Evolutionary conservation across 2,329 filamentous ascomycete species (phyloP).

Genomic region (Lecanosticta acicola): DNA sequence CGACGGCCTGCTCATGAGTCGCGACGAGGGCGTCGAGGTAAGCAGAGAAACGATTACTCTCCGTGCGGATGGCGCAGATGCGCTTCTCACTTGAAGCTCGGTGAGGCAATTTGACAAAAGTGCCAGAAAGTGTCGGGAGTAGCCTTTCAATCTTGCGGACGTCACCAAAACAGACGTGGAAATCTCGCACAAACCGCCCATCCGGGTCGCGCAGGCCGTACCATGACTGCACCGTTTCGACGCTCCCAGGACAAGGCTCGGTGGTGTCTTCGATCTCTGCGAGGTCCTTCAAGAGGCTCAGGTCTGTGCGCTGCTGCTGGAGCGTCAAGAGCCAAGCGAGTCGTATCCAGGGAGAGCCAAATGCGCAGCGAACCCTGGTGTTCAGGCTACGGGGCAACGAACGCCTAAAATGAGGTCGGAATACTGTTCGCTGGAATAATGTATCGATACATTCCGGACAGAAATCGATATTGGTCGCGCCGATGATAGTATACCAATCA

Average conservation of each 20-base stretch:
- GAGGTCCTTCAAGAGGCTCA: slow-evolving; percentile 65
- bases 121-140: slow-evolving; percentile 64
- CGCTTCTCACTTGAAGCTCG: slow-evolving; percentile 47
- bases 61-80: slow-evolving; percentile 65
- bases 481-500: slow-evolving; percentile 76
- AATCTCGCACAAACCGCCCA: slow-evolving; percentile 62
- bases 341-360: slow-evolving; percentile 75
- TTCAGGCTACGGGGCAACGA: slow-evolving; percentile 54
- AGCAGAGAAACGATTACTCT: slow-evolving; percentile 50
- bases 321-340: slow-evolving; percentile 77
- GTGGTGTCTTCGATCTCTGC: slow-evolving; percentile 56
- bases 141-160: slow-evolving; percentile 65
- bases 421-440: slow-evolving; percentile 64
- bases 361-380: slow-evolving; percentile 64
- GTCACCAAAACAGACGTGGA: slow-evolving; percentile 71
- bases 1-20: slow-evolving; percentile 43
- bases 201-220: slow-evolving; percentile 66
- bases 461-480: slow-evolving; percentile 67
- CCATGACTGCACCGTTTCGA: slow-evolving; percentile 60
- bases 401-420: slow-evolving; percentile 60
- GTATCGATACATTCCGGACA: slow-evolving; percentile 73
- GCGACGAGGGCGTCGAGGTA: slow-evolving; percentile 54
- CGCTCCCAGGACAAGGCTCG: slow-evolving; percentile 54
- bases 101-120: slow-evolving; percentile 51
- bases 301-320: slow-evolving; percentile 60